Evolutionary conservation across 208 protist species (phyloP).

Genomic region (Leishmania arabica): DNA sequence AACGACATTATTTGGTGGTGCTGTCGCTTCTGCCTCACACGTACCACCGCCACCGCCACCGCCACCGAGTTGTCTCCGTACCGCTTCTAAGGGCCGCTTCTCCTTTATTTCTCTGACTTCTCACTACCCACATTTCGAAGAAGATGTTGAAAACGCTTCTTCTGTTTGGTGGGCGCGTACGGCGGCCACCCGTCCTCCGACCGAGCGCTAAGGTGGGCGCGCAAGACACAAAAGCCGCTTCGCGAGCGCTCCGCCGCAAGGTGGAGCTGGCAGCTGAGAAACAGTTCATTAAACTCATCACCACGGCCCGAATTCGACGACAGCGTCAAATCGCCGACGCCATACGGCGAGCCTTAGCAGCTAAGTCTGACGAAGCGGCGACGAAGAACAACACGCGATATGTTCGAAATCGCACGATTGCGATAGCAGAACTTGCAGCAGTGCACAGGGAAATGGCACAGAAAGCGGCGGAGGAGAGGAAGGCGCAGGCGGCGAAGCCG

Average conservation of each 20-base stretch:
- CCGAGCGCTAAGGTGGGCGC: neutral
- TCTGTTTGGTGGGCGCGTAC: constrained; percentile 4
- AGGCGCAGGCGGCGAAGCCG: neutral
- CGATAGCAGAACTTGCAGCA: constrained; percentile 19
- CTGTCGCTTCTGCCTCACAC: neutral
- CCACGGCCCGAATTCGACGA: neutral
- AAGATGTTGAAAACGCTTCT: constrained; percentile 1
- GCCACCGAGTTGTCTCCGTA: neutral
- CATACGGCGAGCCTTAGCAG: neutral
- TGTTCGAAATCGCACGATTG: constrained; percentile 14
- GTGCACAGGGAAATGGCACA: constrained; percentile 7
- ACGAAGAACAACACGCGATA: constrained; percentile 12
- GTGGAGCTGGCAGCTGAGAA: constrained; percentile 1
- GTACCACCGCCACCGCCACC: neutral
- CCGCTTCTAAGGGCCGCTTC: neutral
- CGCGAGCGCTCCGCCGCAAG: neutral
- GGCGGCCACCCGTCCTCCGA: neutral
- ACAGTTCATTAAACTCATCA: constrained; percentile 15
- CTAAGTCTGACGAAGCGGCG: neutral
- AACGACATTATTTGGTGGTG: neutral
- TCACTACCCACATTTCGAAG: neutral
- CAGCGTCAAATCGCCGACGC: constrained; percentile 11
- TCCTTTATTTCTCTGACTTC: neutral
- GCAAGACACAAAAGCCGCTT: neutral
- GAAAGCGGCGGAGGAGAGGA: neutral